These are phyloP conservation scores for Acanthamoeba castellanii DNA, from an alignment of 208 protist species.

Conservation along the genomic window DNA sequence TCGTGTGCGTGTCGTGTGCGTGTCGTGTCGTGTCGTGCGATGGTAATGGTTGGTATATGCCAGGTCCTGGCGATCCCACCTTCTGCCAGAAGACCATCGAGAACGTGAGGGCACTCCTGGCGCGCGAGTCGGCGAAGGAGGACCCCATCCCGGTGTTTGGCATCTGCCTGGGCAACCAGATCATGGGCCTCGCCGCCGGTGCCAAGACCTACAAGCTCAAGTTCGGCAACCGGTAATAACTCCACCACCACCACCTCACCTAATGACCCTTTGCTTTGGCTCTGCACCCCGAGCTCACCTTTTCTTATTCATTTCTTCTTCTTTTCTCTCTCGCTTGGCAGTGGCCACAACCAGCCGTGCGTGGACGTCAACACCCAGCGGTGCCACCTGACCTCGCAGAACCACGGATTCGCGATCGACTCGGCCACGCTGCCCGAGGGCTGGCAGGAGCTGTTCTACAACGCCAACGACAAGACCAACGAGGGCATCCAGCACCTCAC, in stretches of 20 bases:
- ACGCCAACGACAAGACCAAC: slow-evolving; percentile 98
- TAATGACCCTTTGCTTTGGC: too few relatives aligned
- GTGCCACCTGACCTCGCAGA: slow-evolving; percentile 93
- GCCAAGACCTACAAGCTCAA: slow-evolving; percentile 98
- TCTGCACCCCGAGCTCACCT: background rate
- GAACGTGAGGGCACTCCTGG: slow-evolving; percentile 93
- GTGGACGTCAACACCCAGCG: slow-evolving; percentile 91
- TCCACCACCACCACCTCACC: background rate
- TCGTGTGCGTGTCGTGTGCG: background rate
- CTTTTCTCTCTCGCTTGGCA: slow-evolving; percentile 46
- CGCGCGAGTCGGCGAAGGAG: slow-evolving; percentile 24
- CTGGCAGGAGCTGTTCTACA: slow-evolving; percentile 97
- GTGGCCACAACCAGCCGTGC: slow-evolving; percentile 98
- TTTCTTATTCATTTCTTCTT: background rate
- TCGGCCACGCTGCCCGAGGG: slow-evolving; percentile 92
- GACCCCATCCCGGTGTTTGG: slow-evolving; percentile 95
- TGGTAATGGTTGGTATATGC: background rate
- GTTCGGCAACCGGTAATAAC: slow-evolving; percentile 94
- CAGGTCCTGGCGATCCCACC: slow-evolving; percentile 91
- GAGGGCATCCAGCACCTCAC: slow-evolving; percentile 96
- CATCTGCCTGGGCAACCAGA: slow-evolving; percentile 99
- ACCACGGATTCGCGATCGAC: slow-evolving; percentile 99
- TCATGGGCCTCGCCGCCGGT: slow-evolving; percentile 95
- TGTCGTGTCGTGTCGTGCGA: background rate
- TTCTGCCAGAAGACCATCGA: slow-evolving; percentile 94